phyloP scores from a whole-genome alignment of 1,284 basidiomycete species.

The Fistulinella cinereoalba region DNA sequence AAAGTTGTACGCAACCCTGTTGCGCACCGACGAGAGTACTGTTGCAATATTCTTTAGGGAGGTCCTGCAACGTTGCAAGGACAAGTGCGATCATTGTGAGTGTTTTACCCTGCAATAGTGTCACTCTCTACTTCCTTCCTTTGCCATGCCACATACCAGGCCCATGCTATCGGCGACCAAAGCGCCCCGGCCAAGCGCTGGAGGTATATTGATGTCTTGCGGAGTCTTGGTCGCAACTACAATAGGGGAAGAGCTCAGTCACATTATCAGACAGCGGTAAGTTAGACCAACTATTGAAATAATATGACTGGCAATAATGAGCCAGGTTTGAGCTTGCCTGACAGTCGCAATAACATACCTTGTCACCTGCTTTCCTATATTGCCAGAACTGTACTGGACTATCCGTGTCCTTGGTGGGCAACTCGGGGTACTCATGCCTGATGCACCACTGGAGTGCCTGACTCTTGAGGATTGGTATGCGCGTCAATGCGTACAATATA shows the following conservation, averaged over 20 bases:
- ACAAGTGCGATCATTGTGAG: constrained; percentile 78
- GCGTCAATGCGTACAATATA: constrained; percentile 1
- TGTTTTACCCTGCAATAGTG: constrained; percentile 68
- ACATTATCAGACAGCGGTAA: not conserved
- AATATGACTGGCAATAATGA: constrained; percentile 45
- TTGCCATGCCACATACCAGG: constrained; percentile 33
- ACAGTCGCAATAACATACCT: constrained; percentile 39
- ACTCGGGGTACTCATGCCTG: constrained; percentile 66
- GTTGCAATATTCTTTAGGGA: constrained; percentile 53
- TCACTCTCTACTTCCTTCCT: constrained; percentile 5
- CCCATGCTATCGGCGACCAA: constrained; percentile 91
- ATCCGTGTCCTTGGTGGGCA: constrained; percentile 65
- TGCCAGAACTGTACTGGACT: constrained; percentile 88
- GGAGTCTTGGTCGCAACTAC: constrained; percentile 78
- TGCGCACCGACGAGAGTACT: constrained; percentile 72
- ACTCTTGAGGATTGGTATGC: constrained; percentile 42
- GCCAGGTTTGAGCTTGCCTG: not conserved
- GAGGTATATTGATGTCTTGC: constrained; percentile 50
- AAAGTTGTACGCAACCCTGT: not conserved
- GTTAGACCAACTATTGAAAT: constrained; percentile 57
- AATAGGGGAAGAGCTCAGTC: constrained; percentile 2
- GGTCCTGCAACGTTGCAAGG: constrained; percentile 68
- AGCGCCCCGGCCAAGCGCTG: constrained; percentile 76
- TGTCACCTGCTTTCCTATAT: constrained; percentile 50
- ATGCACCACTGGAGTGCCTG: constrained; percentile 82